Conservation (phyloP, 1,284 basidiomycete species). For the Rhodotorula sp. region DNA sequence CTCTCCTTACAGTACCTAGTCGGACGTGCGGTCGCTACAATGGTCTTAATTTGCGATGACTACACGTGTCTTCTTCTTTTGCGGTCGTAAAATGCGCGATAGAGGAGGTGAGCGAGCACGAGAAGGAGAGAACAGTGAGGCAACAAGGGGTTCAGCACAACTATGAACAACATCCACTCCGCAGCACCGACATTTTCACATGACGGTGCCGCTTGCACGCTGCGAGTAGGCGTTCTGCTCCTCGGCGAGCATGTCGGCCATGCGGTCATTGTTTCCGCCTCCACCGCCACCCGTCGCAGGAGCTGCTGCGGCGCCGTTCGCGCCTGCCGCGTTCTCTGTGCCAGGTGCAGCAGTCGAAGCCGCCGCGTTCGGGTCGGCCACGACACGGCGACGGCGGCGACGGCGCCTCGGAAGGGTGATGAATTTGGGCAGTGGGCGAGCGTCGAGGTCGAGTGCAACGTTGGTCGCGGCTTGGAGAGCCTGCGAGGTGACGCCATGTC, state of each 20-base stretch:
- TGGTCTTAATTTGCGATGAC: no score
- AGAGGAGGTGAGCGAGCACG: no score
- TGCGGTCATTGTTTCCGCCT: constrained; percentile 52
- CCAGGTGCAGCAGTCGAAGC: constrained; percentile 20
- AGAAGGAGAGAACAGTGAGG: neutral
- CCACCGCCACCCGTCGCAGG: constrained; percentile 47
- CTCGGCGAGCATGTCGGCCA: constrained; percentile 46
- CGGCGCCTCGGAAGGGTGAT: constrained; percentile 57
- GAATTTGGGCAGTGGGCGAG: constrained; percentile 81
- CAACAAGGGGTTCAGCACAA: neutral
- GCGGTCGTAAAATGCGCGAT: no score
- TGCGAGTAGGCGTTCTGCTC: constrained; percentile 39
- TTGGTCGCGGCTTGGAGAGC: constrained; percentile 89
- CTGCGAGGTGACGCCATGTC: constrained; percentile 18
- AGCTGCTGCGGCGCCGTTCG: constrained; percentile 3
- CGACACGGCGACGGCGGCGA: constrained; percentile 49
- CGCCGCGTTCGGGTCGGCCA: constrained; percentile 16
- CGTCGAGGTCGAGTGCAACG: constrained; percentile 86
- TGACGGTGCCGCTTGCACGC: constrained; percentile 13
- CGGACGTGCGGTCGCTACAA: no score
- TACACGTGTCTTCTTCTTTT: no score
- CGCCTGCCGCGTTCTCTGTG: neutral
- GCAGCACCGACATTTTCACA: neutral
- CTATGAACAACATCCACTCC: neutral
- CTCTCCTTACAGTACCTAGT: no score